Evolutionary conservation across 164 flowering plant species (phyloP).

Genomic region (Houttuynia cordata): DNA sequence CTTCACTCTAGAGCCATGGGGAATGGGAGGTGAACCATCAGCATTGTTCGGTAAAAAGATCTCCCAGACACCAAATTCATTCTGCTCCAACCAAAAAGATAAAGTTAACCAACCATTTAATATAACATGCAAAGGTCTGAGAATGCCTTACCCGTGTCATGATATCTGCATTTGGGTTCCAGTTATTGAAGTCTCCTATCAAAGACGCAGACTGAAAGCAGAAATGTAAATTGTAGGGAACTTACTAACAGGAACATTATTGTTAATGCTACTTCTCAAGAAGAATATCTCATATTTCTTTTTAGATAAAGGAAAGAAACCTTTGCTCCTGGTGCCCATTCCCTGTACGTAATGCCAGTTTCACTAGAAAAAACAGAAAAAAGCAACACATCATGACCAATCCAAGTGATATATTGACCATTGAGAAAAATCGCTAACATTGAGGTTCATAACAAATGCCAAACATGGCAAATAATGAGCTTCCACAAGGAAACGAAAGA

Average conservation of each 20-base stretch:
- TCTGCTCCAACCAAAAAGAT: conserved; percentile 32
- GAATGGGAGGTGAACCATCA: conserved; percentile 89
- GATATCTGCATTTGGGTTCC: conserved; percentile 92
- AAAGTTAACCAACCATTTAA: not conserved
- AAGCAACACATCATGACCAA: not conserved
- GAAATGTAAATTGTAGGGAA: not conserved
- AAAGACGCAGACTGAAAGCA: conserved; percentile 61
- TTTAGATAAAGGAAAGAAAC: conserved; percentile 26
- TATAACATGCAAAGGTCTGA: not conserved
- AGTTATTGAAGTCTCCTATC: conserved; percentile 94
- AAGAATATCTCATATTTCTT: not conserved
- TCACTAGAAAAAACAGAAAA: conserved; percentile 35
- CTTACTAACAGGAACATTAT: not conserved
- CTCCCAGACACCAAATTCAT: conserved; percentile 99
- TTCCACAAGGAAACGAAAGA: not conserved
- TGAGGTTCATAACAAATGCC: not conserved
- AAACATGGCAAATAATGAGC: not conserved
- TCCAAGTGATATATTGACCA: not conserved
- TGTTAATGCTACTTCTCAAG: not conserved
- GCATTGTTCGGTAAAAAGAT: conserved; percentile 93
- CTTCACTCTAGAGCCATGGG: conserved; percentile 97
- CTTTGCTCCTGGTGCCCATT: conserved; percentile 99
- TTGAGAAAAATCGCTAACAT: not conserved
- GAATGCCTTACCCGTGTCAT: conserved; percentile 74
- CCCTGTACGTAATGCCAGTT: conserved; percentile 77